These are phyloP conservation scores for Entelexis paramagnoliae DNA, from an alignment of 1,139 yeast species.

Conservation along the genomic window DNA sequence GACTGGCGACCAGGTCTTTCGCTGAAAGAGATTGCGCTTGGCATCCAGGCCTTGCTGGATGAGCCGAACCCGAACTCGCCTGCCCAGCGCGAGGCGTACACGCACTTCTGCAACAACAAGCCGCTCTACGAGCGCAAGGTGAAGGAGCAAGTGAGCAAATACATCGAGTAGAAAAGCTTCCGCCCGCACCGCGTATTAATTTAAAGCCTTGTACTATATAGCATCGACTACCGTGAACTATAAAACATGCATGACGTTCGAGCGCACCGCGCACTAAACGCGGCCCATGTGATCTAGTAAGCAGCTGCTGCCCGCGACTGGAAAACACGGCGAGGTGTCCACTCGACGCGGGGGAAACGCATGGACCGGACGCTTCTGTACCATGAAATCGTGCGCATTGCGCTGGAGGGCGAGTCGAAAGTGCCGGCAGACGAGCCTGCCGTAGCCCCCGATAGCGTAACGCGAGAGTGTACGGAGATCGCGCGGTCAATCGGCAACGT, in stretches of 20 bases:
- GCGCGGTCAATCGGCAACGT: conserved; percentile 9
- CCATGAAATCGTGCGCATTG: conserved; percentile 24
- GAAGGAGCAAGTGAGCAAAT: conserved; percentile 67
- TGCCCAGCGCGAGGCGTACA: conserved; percentile 95
- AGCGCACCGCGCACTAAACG: no score
- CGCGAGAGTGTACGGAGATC: conserved; percentile 17
- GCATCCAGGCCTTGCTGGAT: conserved; percentile 83
- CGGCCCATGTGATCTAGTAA: conserved; percentile 3
- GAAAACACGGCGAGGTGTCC: not conserved
- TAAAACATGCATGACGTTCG: no score
- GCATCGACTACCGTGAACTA: no score
- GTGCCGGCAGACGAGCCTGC: conserved; percentile 10
- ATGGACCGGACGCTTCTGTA: conserved; percentile 25
- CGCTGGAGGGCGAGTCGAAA: conserved; percentile 18
- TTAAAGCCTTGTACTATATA: not conserved
- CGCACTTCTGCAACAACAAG: conserved; percentile 58
- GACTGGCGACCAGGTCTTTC: conserved; percentile 99
- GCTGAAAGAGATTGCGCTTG: conserved; percentile 76
- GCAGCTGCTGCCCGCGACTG: not conserved
- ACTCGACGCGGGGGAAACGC: no score
- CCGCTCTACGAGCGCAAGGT: conserved; percentile 66
- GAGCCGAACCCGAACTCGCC: conserved; percentile 93
- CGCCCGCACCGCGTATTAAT: no score
- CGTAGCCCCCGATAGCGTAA: conserved; percentile 17
- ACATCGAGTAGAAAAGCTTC: conserved; percentile 29